Conservation (phyloP, 805 yeast genomes). For the Starmerella floricola region DNA sequence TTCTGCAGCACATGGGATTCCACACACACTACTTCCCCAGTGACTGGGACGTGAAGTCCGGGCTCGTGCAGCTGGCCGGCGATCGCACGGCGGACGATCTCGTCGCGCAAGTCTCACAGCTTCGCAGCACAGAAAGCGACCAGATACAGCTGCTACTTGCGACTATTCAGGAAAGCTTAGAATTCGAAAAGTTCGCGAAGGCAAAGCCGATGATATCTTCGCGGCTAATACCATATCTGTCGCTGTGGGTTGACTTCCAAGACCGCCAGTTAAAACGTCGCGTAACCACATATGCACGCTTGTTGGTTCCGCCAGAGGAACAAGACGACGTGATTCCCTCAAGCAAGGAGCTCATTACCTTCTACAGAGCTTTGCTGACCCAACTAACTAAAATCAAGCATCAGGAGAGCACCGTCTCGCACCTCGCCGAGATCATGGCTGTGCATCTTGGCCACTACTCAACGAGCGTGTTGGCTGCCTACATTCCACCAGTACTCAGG, state of each 20-base stretch:
- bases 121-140: constrained; percentile 17
- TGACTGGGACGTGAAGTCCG: constrained; percentile 57
- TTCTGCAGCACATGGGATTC: constrained; percentile 40
- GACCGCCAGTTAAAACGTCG: constrained; percentile 42
- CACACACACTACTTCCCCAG: constrained; percentile 49
- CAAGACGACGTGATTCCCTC: constrained; percentile 58
- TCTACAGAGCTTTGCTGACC: constrained; percentile 57
- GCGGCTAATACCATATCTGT: constrained; percentile 75
- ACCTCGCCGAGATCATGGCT: constrained; percentile 48
- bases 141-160: constrained; percentile 56
- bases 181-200: constrained; percentile 56
- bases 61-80: constrained; percentile 52
- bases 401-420: constrained; percentile 30
- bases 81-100: constrained; percentile 58
- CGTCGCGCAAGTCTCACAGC: constrained; percentile 36
- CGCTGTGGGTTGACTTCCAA: constrained; percentile 79
- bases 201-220: constrained; percentile 40
- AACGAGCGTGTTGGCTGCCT: constrained; percentile 37
- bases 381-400: constrained; percentile 53
- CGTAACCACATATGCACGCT: constrained; percentile 43
- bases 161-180: constrained; percentile 63
- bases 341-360: constrained; percentile 73
- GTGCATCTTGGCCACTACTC: constrained; percentile 54
- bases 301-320: constrained; percentile 30
- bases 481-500: constrained; percentile 36